Evolutionary conservation across 495 filamentous ascomycete genomes (phyloP).

Genomic region (Annulohypoxylon maeteangense): DNA sequence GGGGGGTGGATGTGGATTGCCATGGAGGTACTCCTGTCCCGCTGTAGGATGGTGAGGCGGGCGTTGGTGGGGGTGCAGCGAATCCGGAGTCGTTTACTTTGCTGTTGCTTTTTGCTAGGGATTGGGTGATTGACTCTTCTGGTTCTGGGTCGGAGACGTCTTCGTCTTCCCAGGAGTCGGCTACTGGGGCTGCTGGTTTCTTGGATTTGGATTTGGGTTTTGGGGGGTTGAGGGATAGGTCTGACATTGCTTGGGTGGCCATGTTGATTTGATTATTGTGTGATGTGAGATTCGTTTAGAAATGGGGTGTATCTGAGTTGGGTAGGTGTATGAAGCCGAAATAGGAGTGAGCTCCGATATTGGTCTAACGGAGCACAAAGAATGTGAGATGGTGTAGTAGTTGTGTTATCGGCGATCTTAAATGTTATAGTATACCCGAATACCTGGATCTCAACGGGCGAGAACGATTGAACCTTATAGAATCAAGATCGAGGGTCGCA

Average conservation of each 20-base stretch:
- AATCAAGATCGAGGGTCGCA: slow-evolving; percentile 34
- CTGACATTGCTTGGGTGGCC: slow-evolving; percentile 47
- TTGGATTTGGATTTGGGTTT: slow-evolving; percentile 43
- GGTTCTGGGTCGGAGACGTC: slow-evolving; percentile 57
- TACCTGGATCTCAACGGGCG: not conserved
- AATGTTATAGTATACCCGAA: slow-evolving; percentile 5
- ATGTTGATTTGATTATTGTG: slow-evolving; percentile 9
- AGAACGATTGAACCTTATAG: not conserved
- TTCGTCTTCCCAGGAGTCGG: slow-evolving; percentile 91
- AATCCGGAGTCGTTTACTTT: slow-evolving; percentile 37
- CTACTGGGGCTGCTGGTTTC: slow-evolving; percentile 62
- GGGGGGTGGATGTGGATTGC: slow-evolving; percentile 7
- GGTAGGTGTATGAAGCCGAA: not conserved
- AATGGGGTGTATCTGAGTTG: not conserved
- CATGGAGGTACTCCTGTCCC: slow-evolving; percentile 30
- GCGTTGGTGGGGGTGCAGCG: slow-evolving; percentile 68
- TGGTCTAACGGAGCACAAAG: not conserved
- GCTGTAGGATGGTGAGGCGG: slow-evolving; percentile 64
- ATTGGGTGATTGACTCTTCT: slow-evolving; percentile 45
- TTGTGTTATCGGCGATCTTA: not conserved
- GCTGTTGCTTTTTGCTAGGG: slow-evolving; percentile 51
- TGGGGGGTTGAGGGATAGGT: slow-evolving; percentile 50
- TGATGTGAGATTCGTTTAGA: not conserved
- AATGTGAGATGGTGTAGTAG: not conserved
- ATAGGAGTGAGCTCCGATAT: not conserved